Conservation (phyloP, 768 basidiomycete genomes). For the Guyanaporus albipodus region DNA sequence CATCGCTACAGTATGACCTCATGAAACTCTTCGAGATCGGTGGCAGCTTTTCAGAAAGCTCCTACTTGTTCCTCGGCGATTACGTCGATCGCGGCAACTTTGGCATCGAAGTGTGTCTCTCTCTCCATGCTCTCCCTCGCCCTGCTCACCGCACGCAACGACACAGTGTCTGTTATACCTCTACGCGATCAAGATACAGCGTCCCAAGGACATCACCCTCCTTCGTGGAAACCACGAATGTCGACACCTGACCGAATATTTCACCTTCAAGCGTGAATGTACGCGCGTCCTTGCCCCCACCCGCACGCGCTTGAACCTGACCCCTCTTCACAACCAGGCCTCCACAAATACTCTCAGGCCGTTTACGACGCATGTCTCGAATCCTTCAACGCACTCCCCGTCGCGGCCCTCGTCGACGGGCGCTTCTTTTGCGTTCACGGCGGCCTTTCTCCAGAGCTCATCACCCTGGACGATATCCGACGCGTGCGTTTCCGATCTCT, state of each 20-base stretch:
- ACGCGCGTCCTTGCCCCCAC: slow-evolving; percentile 28
- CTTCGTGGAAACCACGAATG: slow-evolving; percentile 98
- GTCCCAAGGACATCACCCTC: slow-evolving; percentile 76
- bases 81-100: slow-evolving; percentile 98
- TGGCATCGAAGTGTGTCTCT: slow-evolving; percentile 57
- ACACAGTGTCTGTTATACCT: slow-evolving; percentile 92
- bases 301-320: no score
- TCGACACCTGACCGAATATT: slow-evolving; percentile 93
- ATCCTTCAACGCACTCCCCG: slow-evolving; percentile 86
- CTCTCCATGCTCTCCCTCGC: neutral
- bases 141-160: no score
- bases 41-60: slow-evolving; percentile 76
- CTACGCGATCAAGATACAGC: slow-evolving; percentile 89
- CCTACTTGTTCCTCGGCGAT: slow-evolving; percentile 93
- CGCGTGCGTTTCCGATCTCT: slow-evolving; percentile 40
- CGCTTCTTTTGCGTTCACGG: slow-evolving; percentile 99
- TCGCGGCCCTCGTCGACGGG: slow-evolving; percentile 88
- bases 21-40: slow-evolving; percentile 98
- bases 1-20: slow-evolving; percentile 80
- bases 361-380: slow-evolving; percentile 93
- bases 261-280: slow-evolving; percentile 98
- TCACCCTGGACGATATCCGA: slow-evolving; percentile 71
- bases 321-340: no score
- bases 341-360: slow-evolving; percentile 29
- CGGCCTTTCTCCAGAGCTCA: slow-evolving; percentile 85